Base-by-base conservation (phyloP, 208 protist genomes). In the Leishmania gerbilli region DNA sequence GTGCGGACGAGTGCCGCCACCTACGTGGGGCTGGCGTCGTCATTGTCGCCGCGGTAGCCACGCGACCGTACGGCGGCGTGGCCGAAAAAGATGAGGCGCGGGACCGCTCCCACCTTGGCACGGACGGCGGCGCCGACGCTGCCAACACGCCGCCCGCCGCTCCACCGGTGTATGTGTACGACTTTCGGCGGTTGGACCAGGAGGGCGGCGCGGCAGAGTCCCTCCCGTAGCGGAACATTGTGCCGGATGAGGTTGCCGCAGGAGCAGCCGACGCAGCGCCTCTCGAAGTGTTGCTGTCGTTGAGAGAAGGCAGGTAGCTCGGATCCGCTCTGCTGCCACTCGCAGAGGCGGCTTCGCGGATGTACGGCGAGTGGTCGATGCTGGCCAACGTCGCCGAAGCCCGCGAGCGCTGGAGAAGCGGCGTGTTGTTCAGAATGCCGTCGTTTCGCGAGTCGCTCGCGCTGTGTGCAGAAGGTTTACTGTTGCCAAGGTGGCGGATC, bases 1-100 rank as follows among this genome's bases (percentile, higher is more conserved):
- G 51, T 15, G 45, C 76, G 24, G 81, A 47, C 45, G 24, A 64
- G 40, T 56, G 69, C 17, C 82, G 77, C 82, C 82, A 85, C 77
- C 45, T 15, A 15, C 40, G 34, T n/a, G 71, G 19, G 17, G n/a
- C 9, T 51, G 45, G 21, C 42, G 47, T 27, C 15, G 47, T 55
- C 13, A 9, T 37, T 4, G 42, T 31, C 27, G 51, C 19, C 7
- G 51, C 27, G 34, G 71, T 15, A n/a, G 47, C 0, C 45, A 51
- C 21, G 47, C 49, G 71, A 45, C 51, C 7, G 71, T 45, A 62
- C 51, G 15, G 71, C 27, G 24, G 31, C 24, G 31, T 8, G 51
- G 45, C 3, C 42, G 71, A 40, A 3, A 34, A 76, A 76, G 71
- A 55, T 27, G 31, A 56, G 34, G 49, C 49, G 37, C 71, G 13